Evolutionary conservation across 371 early-diverging fungal genomes (phyloP).

Genomic region (Blastocladiella emersonii): DNA sequence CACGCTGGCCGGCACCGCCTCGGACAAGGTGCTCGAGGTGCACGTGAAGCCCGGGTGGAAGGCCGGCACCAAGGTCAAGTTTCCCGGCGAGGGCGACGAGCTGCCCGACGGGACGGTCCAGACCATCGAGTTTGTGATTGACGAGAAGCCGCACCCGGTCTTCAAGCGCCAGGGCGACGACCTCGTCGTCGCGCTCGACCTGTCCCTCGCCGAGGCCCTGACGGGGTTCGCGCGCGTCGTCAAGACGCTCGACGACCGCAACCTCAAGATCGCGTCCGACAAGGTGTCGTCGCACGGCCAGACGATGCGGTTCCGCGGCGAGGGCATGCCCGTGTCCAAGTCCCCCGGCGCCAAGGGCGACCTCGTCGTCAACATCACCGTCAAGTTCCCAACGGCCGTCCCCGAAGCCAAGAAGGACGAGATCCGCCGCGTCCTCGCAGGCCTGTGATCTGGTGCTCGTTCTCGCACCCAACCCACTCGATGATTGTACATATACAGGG

Average conservation of each 20-base stretch:
- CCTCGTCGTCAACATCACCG: conserved; percentile 56
- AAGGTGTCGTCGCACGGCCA: conserved; percentile 56
- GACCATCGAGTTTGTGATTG: conserved; percentile 53
- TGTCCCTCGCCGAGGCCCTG: conserved; percentile 68
- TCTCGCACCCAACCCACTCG: too few relatives aligned
- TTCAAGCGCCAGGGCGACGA: conserved; percentile 88
- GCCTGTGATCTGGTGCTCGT: too few relatives aligned
- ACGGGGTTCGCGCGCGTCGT: conserved; percentile 62
- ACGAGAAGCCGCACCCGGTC: conserved; percentile 77
- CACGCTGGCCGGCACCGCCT: conserved; percentile 38
- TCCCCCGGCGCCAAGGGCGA: conserved; percentile 72
- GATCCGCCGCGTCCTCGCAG: too few relatives aligned
- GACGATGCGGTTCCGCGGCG: conserved; percentile 51
- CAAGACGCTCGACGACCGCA: conserved; percentile 62
- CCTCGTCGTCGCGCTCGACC: conserved; percentile 43
- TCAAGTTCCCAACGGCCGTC: conserved; percentile 66
- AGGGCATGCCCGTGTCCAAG: conserved; percentile 85
- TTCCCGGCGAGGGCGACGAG: conserved; percentile 87
- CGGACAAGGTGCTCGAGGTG: conserved; percentile 28
- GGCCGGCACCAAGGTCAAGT: conserved; percentile 93
- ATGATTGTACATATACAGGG: too few relatives aligned
- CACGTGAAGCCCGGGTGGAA: conserved; percentile 95
- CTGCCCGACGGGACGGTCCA: conserved; percentile 59
- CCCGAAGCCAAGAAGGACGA: too few relatives aligned
- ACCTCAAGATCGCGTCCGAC: conserved; percentile 41